phyloP scores from a whole-genome alignment of 768 basidiomycete genomes.

The Rhodotorula diobovata region DNA sequence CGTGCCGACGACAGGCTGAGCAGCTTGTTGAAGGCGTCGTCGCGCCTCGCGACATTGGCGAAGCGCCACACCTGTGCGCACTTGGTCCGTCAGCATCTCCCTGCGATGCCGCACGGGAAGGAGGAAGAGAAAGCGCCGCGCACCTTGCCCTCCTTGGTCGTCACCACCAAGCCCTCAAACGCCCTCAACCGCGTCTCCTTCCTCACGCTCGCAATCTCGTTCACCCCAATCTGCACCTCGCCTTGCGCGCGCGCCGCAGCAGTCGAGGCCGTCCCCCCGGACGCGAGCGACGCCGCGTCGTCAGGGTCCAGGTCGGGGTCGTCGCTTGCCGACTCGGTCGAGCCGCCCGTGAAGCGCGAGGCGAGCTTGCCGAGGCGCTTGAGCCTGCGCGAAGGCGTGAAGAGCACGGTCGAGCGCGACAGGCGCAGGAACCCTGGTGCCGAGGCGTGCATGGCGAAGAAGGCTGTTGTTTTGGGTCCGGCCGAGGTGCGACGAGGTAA shows the following conservation, averaged over 20 bases:
- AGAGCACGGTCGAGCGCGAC: neutral
- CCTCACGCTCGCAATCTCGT: constrained; percentile 17
- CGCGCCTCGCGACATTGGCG: constrained; percentile 18
- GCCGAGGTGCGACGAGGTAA: too few relatives aligned
- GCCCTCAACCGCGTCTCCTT: constrained; percentile 14
- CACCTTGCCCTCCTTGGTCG: constrained; percentile 18
- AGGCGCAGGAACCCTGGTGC: constrained; percentile 22
- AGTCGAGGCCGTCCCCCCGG: neutral
- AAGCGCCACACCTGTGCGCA: constrained; percentile 9
- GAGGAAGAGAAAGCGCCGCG: neutral
- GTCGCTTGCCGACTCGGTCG: neutral
- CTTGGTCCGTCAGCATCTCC: neutral
- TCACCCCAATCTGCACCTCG: neutral
- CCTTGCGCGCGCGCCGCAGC: neutral
- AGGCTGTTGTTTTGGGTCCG: constrained; percentile 1
- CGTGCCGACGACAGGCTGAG: constrained; percentile 1
- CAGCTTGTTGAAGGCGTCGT: constrained; percentile 32
- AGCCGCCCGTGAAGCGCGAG: neutral
- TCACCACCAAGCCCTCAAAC: constrained; percentile 13
- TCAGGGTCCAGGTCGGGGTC: neutral
- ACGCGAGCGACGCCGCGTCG: neutral
- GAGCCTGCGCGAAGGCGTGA: constrained; percentile 13
- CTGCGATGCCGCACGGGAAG: neutral
- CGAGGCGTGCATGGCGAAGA: constrained; percentile 27
- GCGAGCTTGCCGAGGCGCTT: constrained; percentile 14